Evolutionary conservation across 805 yeast genomes (phyloP).

Genomic region (Lipomyces chichibuensis): DNA sequence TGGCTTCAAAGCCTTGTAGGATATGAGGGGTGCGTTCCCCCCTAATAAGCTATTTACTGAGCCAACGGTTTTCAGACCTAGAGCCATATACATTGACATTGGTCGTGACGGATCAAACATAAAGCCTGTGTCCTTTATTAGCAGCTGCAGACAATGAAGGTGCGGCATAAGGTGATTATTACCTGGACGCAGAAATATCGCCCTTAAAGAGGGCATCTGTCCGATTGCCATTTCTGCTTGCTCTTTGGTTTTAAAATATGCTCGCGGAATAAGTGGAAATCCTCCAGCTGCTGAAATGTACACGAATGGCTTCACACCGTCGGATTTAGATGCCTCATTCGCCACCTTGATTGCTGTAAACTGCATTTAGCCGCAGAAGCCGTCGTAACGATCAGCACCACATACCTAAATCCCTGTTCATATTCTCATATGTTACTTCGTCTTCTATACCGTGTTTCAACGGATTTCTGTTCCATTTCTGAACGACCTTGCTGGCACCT

Average conservation of each 20-base stretch:
- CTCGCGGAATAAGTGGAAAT: conserved; percentile 28
- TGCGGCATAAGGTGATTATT: background rate
- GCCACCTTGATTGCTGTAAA: conserved; percentile 24
- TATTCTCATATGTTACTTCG: conserved; percentile 19
- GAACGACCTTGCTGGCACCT: conserved; percentile 18
- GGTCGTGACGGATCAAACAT: conserved; percentile 30
- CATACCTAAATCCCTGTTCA: conserved; percentile 32
- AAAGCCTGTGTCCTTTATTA: conserved; percentile 15
- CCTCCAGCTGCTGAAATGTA: conserved; percentile 31
- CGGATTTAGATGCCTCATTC: conserved; percentile 18
- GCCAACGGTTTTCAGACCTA: conserved; percentile 23
- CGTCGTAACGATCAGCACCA: background rate
- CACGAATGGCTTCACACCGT: conserved; percentile 22
- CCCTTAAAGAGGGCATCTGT: conserved; percentile 17
- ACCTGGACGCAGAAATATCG: conserved; percentile 32
- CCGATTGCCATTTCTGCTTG: conserved; percentile 27
- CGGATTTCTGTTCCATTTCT: conserved; percentile 31
- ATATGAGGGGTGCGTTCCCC: conserved; percentile 27
- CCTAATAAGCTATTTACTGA: conserved; percentile 26
- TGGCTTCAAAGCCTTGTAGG: conserved; percentile 21
- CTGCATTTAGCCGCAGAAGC: background rate
- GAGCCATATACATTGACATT: conserved; percentile 27
- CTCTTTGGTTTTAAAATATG: conserved; percentile 24
- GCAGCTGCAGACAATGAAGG: background rate
- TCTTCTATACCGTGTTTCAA: conserved; percentile 27